Base-by-base conservation (phyloP, 148 eudicot genomes). In the Chenopodium formosanum region DNA sequence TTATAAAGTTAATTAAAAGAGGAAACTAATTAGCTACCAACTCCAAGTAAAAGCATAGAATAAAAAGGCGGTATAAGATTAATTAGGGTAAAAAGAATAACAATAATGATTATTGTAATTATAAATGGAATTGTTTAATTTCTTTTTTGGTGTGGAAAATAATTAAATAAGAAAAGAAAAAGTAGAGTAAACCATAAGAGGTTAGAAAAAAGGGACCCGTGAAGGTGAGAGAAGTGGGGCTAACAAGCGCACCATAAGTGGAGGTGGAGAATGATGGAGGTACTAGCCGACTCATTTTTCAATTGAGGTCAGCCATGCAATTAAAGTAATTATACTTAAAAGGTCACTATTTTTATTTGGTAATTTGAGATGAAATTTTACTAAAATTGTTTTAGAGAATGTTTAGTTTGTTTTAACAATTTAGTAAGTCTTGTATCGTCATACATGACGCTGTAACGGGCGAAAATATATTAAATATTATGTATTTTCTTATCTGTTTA, bases 241-340 rank as follows among this genome's bases (percentile, higher is more conserved):
- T 17, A 7, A 19, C 37, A 3, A 82, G n/a, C 82, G 88, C 88
- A 86, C 82, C 84, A 66, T 77, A 65, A 70, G 88, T 86, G 88
- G 88, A 67, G 75, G 88, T 82, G 88, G 87, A 74, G 63, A 72
- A 58, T 80, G 73, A 80, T 56, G 58, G 12, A 62, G 34, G 64
- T 44, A 48, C 76, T 58, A 66, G 63, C 82, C 82, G 66, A 67
- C 78, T 81, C 53, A 46, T 72, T 31, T 31, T 2, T 9, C 14
- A 69, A 40, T 75, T 79, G 58, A 84, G 72, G 77, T 80, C 78
- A 84, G 81, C 83, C 80, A 79, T 73, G 78, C 77, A 78, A 50
- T n/a, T 82, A 76, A 53, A 81, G 73, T 6, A 40, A 40, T 58
- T 23, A 2, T 50, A 10, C 10, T 40, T 12, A 23, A 46, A 81